Evolutionary conservation across 495 filamentous ascomycete genomes (phyloP).

Genomic region (Neurospora tetraspora): DNA sequence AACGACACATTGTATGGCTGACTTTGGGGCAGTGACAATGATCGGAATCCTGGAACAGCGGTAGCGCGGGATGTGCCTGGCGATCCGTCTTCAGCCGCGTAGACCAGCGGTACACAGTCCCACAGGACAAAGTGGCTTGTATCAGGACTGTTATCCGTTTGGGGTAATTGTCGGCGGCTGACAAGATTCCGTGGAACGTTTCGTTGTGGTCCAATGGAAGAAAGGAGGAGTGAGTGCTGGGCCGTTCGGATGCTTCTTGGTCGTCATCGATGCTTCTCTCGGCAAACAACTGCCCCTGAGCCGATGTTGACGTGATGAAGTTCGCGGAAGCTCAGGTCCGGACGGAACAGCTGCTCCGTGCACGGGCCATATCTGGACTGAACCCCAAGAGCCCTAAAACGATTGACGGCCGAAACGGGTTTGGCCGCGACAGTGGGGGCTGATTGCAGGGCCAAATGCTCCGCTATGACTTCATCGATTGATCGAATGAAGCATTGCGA

Average conservation of each 20-base stretch:
- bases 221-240: background rate
- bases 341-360: background rate
- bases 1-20: background rate
- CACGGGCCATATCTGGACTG: background rate
- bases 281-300: background rate
- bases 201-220: background rate
- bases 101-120: background rate
- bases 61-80: background rate
- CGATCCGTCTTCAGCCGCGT: background rate
- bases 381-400: background rate
- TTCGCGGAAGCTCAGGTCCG: background rate
- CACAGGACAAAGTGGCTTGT: background rate
- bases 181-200: background rate
- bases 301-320: background rate
- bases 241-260: background rate
- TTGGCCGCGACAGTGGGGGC: background rate
- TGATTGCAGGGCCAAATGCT: background rate
- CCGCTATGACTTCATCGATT: background rate
- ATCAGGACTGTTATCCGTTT: background rate
- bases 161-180: background rate
- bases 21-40: background rate
- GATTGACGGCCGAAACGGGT: background rate
- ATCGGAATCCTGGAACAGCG: background rate
- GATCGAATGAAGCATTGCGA: background rate
- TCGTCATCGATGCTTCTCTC: background rate